phyloP scores from a whole-genome alignment of 805 yeast species.

The Lachancea nothofagi region DNA sequence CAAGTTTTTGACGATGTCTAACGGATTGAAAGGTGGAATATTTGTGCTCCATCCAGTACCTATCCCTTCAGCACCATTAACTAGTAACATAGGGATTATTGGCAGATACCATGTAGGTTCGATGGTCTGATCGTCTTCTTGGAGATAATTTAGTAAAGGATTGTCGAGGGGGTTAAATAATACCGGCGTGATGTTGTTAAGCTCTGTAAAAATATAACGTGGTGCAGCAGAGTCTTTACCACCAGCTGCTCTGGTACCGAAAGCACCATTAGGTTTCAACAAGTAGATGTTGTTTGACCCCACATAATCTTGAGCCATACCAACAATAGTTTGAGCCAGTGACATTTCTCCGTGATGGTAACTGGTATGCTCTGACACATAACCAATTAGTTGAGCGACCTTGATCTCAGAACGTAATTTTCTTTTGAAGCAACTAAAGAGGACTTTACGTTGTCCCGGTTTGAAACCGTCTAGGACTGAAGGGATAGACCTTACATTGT shows the following conservation, averaged over 20 bases:
- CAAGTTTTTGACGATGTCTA: conserved; percentile 71
- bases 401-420: conserved; percentile 73
- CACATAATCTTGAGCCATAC: conserved; percentile 90
- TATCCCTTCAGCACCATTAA: conserved; percentile 95
- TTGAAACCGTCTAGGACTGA: conserved; percentile 90
- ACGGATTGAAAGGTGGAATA: conserved; percentile 86
- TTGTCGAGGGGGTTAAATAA: conserved; percentile 78
- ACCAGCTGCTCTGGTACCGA: conserved; percentile 94
- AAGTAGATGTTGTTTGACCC: conserved; percentile 87
- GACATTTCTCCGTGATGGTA: conserved; percentile 96
- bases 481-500: conserved; percentile 91
- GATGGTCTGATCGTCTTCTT: conserved; percentile 89
- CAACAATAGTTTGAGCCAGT: conserved; percentile 82
- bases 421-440: conserved; percentile 79
- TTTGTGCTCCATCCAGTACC: conserved; percentile 98
- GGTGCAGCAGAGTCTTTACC: conserved; percentile 99
- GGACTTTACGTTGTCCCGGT: conserved; percentile 93
- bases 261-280: conserved; percentile 86
- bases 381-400: conserved; percentile 87
- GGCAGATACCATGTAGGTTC: conserved; percentile 97
- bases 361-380: conserved; percentile 80
- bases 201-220: conserved; percentile 88
- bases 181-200: conserved; percentile 66
- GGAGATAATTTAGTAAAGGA: conserved; percentile 68
- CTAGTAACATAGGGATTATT: conserved; percentile 88